A percentile compares a stretch with the other conserved stretches of the same genome.
These are phyloP conservation scores for Chrysopogon serrulatus DNA, from an alignment of 176 grass and related monocot genomes.

Conservation along the genomic window DNA sequence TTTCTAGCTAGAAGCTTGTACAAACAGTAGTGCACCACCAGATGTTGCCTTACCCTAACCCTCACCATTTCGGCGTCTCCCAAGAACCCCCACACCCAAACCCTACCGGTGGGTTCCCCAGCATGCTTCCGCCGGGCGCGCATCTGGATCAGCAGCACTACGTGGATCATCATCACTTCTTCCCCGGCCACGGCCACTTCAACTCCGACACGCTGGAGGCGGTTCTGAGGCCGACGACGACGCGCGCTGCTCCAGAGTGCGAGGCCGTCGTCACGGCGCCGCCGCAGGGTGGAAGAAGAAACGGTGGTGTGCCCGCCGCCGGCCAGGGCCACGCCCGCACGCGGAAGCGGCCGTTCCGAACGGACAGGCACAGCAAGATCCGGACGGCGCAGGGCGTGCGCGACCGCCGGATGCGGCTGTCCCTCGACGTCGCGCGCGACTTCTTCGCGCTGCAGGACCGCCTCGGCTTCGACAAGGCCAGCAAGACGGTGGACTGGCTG, in stretches of 20 bases:
- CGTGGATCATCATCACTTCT: slow-evolving; percentile 22
- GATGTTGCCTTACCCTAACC: slow-evolving; percentile 61
- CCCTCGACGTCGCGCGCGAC: slow-evolving; percentile 69
- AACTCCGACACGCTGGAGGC: slow-evolving; percentile 57
- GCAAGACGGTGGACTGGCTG: slow-evolving; percentile 93
- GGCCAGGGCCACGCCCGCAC: slow-evolving; percentile 9
- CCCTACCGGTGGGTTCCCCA: slow-evolving; percentile 30
- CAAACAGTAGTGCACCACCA: background rate
- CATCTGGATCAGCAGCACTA: slow-evolving; percentile 39
- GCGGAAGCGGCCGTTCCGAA: slow-evolving; percentile 53
- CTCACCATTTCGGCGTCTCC: slow-evolving; percentile 37
- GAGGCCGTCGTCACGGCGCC: background rate
- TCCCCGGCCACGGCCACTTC: slow-evolving; percentile 28
- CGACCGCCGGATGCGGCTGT: slow-evolving; percentile 88
- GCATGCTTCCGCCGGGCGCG: background rate
- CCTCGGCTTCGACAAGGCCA: slow-evolving; percentile 91
- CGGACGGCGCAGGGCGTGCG: slow-evolving; percentile 72
- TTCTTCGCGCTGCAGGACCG: slow-evolving; percentile 90
- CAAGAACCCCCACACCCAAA: slow-evolving; percentile 33
- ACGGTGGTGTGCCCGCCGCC: background rate
- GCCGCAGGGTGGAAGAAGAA: background rate
- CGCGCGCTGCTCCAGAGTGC: background rate
- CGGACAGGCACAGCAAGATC: slow-evolving; percentile 97
- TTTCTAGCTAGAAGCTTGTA: slow-evolving; percentile 14
- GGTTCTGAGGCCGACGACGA: slow-evolving; percentile 43